Evolutionary conservation across 2,329 filamentous ascomycete genomes (phyloP).

Genomic region (Neofusicoccum kwambonambiense): DNA sequence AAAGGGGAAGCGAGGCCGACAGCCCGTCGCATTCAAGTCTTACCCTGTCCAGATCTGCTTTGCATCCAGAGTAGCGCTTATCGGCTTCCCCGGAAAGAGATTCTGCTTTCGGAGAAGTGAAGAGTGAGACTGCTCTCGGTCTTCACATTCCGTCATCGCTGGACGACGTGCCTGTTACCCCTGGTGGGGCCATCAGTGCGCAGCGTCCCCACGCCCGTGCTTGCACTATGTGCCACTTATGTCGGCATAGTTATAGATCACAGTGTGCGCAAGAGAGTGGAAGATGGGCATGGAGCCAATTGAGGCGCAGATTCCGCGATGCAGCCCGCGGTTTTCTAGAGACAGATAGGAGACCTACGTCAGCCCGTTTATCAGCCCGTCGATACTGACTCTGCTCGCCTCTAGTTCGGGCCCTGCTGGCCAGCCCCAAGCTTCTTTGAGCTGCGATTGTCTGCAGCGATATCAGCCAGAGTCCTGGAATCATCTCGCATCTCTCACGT

Average conservation of each 20-base stretch:
- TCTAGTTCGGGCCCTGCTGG: neutral
- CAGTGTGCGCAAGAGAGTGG: neutral
- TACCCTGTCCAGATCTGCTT: neutral
- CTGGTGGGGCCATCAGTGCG: neutral
- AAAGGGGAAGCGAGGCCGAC: neutral
- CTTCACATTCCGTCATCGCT: neutral
- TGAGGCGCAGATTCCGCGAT: neutral
- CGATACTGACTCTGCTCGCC: slow-evolving; percentile 6
- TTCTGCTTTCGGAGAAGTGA: neutral
- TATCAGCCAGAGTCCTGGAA: neutral
- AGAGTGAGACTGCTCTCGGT: neutral
- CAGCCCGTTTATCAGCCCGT: slow-evolving; percentile 10
- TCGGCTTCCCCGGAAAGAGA: neutral
- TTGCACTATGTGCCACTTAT: neutral
- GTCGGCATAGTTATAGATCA: neutral
- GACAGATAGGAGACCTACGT: neutral
- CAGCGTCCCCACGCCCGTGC: neutral
- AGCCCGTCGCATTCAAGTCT: neutral
- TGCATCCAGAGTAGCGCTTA: neutral
- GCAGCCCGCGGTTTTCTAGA: neutral
- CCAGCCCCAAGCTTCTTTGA: slow-evolving; percentile 20
- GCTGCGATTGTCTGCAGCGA: slow-evolving; percentile 9
- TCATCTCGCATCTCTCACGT: slow-evolving; percentile 33
- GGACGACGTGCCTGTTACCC: neutral
- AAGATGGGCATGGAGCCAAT: neutral